Evolutionary conservation across 2,329 filamentous ascomycete species (phyloP), one percentile per base, ranked within the genome.

Genomic region (Plenodomus lindquistii): DNA sequence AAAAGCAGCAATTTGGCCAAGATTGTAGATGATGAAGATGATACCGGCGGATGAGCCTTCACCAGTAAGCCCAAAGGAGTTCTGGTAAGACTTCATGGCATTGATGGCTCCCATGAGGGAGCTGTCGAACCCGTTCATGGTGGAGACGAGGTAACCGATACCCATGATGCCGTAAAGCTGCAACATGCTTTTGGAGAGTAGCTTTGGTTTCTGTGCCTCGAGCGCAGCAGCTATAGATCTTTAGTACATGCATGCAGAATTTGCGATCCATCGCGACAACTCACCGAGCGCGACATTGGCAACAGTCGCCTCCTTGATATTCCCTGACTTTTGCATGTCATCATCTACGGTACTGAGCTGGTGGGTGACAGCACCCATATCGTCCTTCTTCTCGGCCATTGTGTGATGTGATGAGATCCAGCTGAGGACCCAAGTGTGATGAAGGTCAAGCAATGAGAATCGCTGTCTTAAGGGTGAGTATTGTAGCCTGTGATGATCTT

Each of bases 1-100:
- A 42, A 79, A 79, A 1, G 77, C 78, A 1, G 75, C 74, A 29
- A 81, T 80, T 59, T 79, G 76, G 2, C 79, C 79, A 4, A 78
- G 60, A 47, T 79, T 75, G 65, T 79, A 79, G 44, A 67, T 60
- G 49, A 70, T 70, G 59, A 71, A 69, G 41, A 80, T 76, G 50
- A 80, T 78, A 34, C 79, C 79, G 0, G 78, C 77, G 37, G 72
- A 75, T 22, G 77, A 76, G 6, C 78, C 79, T 9, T 70, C 73
- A 10, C 77, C 77, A 18, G 67, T 67, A n/a, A 82, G 64, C 0
- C 66, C 74, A 46, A 82, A 83, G 3, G 75, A 79, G 0, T 66
- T 50, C 45, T 81, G 79, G 57, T 81, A 83, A 1, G 74, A 65
- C 0, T 71, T 41, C 75, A 82, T 81, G 39, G 78, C 78, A 50